Evolutionary conservation across 257 asterid species (phyloP).

Genomic region (Lycium ferocissimum): DNA sequence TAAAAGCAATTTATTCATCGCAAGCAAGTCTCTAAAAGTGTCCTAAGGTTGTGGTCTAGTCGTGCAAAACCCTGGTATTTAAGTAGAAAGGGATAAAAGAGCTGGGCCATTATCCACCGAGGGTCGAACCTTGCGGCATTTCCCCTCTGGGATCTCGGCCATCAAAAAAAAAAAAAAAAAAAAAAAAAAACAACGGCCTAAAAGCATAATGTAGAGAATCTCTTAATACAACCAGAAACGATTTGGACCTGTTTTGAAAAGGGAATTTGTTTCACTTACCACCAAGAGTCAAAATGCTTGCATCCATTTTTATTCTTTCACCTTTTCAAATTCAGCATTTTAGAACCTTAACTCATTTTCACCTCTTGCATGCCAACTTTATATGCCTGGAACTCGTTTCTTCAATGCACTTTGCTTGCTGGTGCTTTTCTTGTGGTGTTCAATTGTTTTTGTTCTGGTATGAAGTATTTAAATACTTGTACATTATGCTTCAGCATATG

Average conservation of each 20-base stretch:
- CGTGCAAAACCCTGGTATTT: not conserved
- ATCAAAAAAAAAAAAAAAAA: not conserved
- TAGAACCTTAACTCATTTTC: not conserved
- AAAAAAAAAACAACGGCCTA: no score
- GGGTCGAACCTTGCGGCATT: not conserved
- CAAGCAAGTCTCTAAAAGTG: not conserved
- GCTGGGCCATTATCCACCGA: not conserved
- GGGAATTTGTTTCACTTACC: not conserved
- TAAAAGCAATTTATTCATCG: slow-evolving; percentile 9
- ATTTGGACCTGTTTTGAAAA: not conserved
- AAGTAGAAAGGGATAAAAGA: not conserved
- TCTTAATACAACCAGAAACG: not conserved
- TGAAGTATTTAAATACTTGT: not conserved
- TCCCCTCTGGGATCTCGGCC: not conserved
- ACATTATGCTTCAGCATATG: slow-evolving; percentile 10
- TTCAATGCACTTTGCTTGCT: not conserved
- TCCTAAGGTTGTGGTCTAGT: not conserved
- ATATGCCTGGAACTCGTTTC: not conserved
- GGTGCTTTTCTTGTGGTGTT: slow-evolving; percentile 1
- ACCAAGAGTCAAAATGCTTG: not conserved
- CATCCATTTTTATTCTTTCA: not conserved
- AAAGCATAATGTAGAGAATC: not conserved
- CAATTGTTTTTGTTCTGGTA: not conserved
- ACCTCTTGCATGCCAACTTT: slow-evolving; percentile 4
- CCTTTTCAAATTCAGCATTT: not conserved